Conservation (phyloP, 306 rosid genomes). For the Pachyrhizus erosus region DNA sequence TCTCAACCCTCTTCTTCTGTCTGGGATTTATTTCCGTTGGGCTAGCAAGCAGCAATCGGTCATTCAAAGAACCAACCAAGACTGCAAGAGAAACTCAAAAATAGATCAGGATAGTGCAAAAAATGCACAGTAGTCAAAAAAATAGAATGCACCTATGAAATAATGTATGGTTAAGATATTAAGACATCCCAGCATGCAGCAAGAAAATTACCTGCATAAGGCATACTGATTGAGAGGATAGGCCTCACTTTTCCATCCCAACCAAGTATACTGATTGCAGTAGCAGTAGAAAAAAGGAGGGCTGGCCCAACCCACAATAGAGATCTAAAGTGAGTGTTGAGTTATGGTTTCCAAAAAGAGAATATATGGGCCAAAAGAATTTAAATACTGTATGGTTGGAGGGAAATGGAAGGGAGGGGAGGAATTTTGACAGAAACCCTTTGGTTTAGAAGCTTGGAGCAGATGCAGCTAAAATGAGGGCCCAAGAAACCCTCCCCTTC, state of each 20-base stretch:
- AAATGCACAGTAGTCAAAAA: not conserved
- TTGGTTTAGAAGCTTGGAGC: not conserved
- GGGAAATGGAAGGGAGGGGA: not conserved
- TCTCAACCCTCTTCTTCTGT: slow-evolving; percentile 87
- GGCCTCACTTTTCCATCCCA: slow-evolving; percentile 98
- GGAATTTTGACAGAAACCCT: not conserved
- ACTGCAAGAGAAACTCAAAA: slow-evolving; percentile 62
- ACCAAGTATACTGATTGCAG: slow-evolving; percentile 86
- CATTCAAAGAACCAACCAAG: slow-evolving; percentile 87
- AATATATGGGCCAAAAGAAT: slow-evolving; percentile 19
- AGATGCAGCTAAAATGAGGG: not conserved
- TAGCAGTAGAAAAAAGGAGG: slow-evolving; percentile 90
- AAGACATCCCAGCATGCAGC: slow-evolving; percentile 30
- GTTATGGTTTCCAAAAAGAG: slow-evolving; percentile 68
- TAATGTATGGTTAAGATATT: slow-evolving; percentile 31
- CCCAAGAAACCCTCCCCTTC: slow-evolving; percentile 11
- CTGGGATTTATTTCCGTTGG: slow-evolving; percentile 93
- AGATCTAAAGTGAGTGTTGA: slow-evolving; percentile 76
- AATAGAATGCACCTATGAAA: not conserved
- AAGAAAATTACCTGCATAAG: slow-evolving; percentile 74
- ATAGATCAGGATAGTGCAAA: slow-evolving; percentile 37
- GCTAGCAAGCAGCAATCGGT: slow-evolving; percentile 84
- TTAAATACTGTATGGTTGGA: not conserved
- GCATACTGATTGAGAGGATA: slow-evolving; percentile 83
- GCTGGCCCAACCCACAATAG: slow-evolving; percentile 98